Evolutionary conservation across 805 yeast species (phyloP), one percentile per base, ranked within the genome.

Genomic region (Schwanniomyces polymorphus): DNA sequence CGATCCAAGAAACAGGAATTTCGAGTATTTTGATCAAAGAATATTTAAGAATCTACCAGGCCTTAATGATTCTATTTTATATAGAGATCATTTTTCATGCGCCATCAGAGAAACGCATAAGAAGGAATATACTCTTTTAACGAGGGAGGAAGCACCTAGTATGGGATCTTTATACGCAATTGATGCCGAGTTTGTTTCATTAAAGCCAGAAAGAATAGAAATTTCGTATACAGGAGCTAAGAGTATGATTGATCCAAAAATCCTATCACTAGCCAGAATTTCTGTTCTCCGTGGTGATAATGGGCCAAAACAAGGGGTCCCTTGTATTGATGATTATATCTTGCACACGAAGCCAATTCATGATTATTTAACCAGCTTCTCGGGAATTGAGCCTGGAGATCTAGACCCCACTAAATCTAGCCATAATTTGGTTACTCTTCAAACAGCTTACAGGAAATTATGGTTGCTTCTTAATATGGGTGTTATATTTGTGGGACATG

Each of bases 301-400:
- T 25, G 91, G 91, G 0, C 79, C 78, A 0, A 67, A 73, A 40
- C 81, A 79, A 49, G 94, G 91, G 0, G 77, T 75, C 1, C 91
- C 97, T 5, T 89, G 94, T 58, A 88, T 94, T 50, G 99, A 94
- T 63, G 99, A 94, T 62, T 90, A 91, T 60, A 88, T 94, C 54
- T 83, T 84, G 6, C 88, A 90, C 28, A 79, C 79, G 17, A 82
- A 80, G 43, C 80, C 74, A 21, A 85, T 94, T 44, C 81, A 85
- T 45, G 96, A 94, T 64, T 91, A 94, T 59, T 74, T 92, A 53
- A 95, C 99, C 0, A 82, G 84, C 10, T 94, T 79, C 57, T 90
- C 97, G 10, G 99, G 99, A n/a, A 91, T 94, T 44, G 90, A 88
- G 55, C 86, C 85, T 0, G 97, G 96, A 1, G 99, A 95, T 65